Conservation (phyloP, 202 grass and related monocot species). For the Zizania palustris region DNA sequence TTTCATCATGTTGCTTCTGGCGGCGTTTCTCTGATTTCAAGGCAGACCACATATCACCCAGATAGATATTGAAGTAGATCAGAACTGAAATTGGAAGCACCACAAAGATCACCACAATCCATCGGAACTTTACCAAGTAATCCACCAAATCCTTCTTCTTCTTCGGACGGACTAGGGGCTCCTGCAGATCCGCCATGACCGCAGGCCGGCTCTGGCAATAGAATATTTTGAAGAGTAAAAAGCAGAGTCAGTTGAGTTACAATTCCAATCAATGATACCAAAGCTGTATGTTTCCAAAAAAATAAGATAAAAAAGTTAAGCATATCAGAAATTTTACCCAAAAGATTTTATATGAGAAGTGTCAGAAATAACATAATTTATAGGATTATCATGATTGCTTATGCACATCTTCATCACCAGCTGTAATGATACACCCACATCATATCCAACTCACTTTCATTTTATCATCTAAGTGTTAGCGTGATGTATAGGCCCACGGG, state of each 20-base stretch:
- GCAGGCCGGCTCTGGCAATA: slow-evolving; percentile 32
- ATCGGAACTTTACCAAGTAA: slow-evolving; percentile 80
- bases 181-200: slow-evolving; percentile 79
- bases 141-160: slow-evolving; percentile 80
- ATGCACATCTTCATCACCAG: not conserved
- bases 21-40: slow-evolving; percentile 81
- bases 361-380: not conserved
- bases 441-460: not conserved
- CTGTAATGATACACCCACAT: not conserved
- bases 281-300: not conserved
- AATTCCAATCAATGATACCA: not conserved
- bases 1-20: slow-evolving; percentile 76
- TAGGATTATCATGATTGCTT: not conserved
- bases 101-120: slow-evolving; percentile 92
- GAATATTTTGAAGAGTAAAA: not conserved
- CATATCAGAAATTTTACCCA: not conserved
- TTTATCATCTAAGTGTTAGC: not conserved
- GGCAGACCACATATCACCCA: slow-evolving; percentile 82
- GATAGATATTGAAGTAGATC: slow-evolving; percentile 74
- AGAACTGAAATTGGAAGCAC: slow-evolving; percentile 77
- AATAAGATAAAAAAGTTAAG: not conserved
- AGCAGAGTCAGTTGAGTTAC: not conserved
- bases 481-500: too few relatives aligned
- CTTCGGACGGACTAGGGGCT: slow-evolving; percentile 65
- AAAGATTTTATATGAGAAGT: not conserved